Evolutionary conservation across 164 flowering plant species (phyloP), one percentile per base, ranked within the genome.

Genomic region (Stephania cephalantha): DNA sequence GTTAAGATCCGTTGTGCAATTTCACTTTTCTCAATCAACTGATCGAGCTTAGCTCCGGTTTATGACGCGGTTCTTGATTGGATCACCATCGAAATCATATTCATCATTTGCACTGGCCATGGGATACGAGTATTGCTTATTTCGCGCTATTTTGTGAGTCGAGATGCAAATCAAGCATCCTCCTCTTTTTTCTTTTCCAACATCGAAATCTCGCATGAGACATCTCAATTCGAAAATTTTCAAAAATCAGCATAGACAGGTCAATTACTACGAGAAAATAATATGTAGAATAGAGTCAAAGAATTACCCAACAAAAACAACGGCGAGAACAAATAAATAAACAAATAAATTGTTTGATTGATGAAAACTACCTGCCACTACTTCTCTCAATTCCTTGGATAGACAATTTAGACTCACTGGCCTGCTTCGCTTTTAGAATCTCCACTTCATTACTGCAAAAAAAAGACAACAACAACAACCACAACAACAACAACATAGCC

Each of bases 61-160:
- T 87, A 78, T 77, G 79, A 11, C 69, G 64, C 79, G 67, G 81
- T 88, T 93, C 79, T 66, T 86, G 61, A 81, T 83, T 45, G 97
- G 92, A 65, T 79, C 90, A 67, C 78, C 92, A 70, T 91, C 99
- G 82, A 76, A 90, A 76, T 92, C 97, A 85, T 93, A 95, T 67
- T 95, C 99, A 84, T 95, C 97, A 84, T 95, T 97, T 42, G 90
- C 97, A n/a, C 74, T 74, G 95, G 65, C 84, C 85, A n/a, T n/a
- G n/a, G 35, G 86, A 83, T 20, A 83, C 46, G 80, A 88, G 79
- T 73, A 95, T 50, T 79, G 79, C 52, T 86, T 89, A 82, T 91
- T 93, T 69, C 79, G 90, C 82, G 82, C 77, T 79, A 95, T 95
- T 55, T 69, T 88, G 78, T 80, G 84, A 66, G 95, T n/a, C 99